phyloP scores from a whole-genome alignment of 106 monocot species.

The Cymbidium sinense region DNA sequence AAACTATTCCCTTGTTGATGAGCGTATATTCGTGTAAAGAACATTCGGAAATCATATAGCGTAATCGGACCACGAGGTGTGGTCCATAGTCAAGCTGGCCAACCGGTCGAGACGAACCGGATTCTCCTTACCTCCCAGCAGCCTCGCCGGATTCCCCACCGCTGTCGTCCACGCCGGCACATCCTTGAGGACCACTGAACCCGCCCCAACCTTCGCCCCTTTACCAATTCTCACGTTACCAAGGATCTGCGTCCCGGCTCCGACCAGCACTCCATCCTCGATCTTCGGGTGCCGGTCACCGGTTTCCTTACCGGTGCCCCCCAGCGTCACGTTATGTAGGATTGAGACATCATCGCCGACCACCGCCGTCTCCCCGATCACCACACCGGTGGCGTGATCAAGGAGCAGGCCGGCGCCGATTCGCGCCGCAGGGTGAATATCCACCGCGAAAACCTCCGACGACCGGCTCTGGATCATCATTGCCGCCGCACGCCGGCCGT shows the following conservation, averaged over 20 bases:
- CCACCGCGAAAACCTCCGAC: conserved; percentile 56
- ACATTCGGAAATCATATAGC: conserved; percentile 6
- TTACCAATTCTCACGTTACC: conserved; percentile 43
- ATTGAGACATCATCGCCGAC: conserved; percentile 57
- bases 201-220: conserved; percentile 62
- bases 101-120: conserved; percentile 22
- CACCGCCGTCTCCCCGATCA: conserved; percentile 65
- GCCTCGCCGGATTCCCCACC: conserved; percentile 57
- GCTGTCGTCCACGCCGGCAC: conserved; percentile 55
- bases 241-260: conserved; percentile 57
- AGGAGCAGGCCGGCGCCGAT: conserved; percentile 45
- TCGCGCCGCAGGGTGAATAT: conserved; percentile 51
- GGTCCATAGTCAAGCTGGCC: conserved; percentile 51
- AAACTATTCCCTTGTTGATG: too few relatives aligned
- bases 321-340: conserved; percentile 57
- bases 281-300: conserved; percentile 72
- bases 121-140: conserved; percentile 41
- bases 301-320: conserved; percentile 52
- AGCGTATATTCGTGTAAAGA: neutral
- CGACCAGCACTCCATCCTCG: conserved; percentile 56
- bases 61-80: conserved; percentile 63
- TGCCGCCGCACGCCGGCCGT: conserved; percentile 23
- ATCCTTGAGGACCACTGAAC: conserved; percentile 59
- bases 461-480: conserved; percentile 36
- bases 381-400: conserved; percentile 62